A percentile compares a stretch with the other conserved stretches of the same genome.
These are phyloP conservation scores for Phytophthora hibernalis DNA, from an alignment of 352 stramenopile species.

Conservation along the genomic window DNA sequence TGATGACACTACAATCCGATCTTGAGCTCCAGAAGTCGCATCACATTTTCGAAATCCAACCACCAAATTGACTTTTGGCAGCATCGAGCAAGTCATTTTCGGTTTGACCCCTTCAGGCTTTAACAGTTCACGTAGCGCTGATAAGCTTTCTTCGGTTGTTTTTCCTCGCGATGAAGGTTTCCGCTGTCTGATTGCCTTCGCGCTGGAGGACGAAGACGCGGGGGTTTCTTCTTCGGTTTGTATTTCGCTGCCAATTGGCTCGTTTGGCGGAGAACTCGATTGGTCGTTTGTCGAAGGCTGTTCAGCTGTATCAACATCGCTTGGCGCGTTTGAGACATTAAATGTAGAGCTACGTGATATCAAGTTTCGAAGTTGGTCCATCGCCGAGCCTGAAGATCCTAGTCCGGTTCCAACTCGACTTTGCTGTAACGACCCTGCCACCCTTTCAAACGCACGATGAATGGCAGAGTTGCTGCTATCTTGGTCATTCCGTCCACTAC, in stretches of 20 bases:
- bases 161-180: constrained; percentile 19
- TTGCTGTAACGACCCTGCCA: constrained; percentile 46
- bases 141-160: constrained; percentile 3
- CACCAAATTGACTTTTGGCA: constrained; percentile 55
- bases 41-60: constrained; percentile 55
- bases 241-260: constrained; percentile 28
- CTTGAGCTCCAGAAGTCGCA: constrained; percentile 20
- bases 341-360: constrained; percentile 45
- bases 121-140: constrained; percentile 23
- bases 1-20: constrained; percentile 41
- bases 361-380: constrained; percentile 67
- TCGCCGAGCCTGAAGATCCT: constrained; percentile 35
- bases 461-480: constrained; percentile 35
- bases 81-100: constrained; percentile 43
- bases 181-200: constrained; percentile 3
- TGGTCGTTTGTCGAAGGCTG: constrained; percentile 4
- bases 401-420: constrained; percentile 23
- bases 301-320: constrained; percentile 20
- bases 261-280: constrained; percentile 15
- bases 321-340: constrained; percentile 15
- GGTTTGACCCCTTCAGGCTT: constrained; percentile 37
- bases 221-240: constrained; percentile 30
- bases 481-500: constrained; percentile 19
- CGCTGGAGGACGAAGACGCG: constrained; percentile 6
- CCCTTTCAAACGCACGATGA: constrained; percentile 54